Conservation (phyloP, 2,329 filamentous ascomycete species). For the Alternaria triticina region DNA sequence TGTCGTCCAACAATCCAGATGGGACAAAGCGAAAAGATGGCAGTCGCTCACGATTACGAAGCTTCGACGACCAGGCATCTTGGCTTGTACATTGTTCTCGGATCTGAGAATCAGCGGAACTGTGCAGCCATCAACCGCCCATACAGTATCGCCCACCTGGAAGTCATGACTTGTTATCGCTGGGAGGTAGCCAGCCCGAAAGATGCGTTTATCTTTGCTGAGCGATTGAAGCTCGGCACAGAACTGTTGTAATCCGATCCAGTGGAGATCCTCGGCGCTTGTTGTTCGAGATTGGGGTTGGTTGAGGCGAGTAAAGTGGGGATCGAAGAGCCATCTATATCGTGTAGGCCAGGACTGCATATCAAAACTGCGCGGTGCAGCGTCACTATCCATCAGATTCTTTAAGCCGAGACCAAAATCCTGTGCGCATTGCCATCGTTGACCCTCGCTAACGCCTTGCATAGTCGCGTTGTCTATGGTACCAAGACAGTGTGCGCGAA, state of each 20-base stretch:
- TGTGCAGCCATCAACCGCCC: slow-evolving; percentile 15
- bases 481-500: slow-evolving; percentile 15
- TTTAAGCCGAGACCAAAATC: slow-evolving; percentile 2
- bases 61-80: neutral
- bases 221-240: slow-evolving; percentile 11
- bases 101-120: slow-evolving; percentile 12
- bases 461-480: slow-evolving; percentile 7
- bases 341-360: slow-evolving; percentile 7
- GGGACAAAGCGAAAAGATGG: slow-evolving; percentile 12
- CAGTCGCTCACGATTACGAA: slow-evolving; percentile 15
- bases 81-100: rapidly evolving
- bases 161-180: slow-evolving; percentile 6
- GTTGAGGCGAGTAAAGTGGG: neutral
- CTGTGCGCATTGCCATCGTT: slow-evolving; percentile 4
- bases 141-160: slow-evolving; percentile 13
- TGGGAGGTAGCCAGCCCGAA: slow-evolving; percentile 12
- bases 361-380: neutral
- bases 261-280: neutral
- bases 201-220: slow-evolving; percentile 7
- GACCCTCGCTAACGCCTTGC: neutral
- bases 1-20: slow-evolving; percentile 15
- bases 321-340: slow-evolving; percentile 14
- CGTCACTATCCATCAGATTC: neutral
- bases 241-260: slow-evolving; percentile 3
- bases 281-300: neutral